Conservation (phyloP, 495 filamentous ascomycete genomes). For the Lentithecium fluviatile region DNA sequence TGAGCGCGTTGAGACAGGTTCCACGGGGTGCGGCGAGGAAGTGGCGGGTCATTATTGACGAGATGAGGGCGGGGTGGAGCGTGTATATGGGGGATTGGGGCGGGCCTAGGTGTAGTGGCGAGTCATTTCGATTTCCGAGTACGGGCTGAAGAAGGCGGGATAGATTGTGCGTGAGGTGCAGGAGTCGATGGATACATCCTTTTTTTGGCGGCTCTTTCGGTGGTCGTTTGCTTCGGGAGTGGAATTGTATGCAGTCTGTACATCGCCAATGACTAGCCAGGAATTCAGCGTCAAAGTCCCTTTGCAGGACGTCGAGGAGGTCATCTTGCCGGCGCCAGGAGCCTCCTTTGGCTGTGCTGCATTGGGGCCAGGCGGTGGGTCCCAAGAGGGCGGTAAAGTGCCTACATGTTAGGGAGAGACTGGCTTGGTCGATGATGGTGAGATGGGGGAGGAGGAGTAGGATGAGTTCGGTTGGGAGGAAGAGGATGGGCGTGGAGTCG, state of each 20-base stretch:
- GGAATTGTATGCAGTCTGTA: constrained; percentile 9
- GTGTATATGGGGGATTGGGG: too few species aligned
- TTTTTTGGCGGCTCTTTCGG: too few species aligned
- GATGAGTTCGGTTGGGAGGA: constrained; percentile 16
- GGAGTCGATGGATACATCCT: too few species aligned
- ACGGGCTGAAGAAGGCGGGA: too few species aligned
- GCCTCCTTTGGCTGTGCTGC: constrained; percentile 5
- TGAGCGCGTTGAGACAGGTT: constrained; percentile 15
- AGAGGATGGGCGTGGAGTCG: constrained; percentile 3
- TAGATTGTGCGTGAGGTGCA: too few species aligned
- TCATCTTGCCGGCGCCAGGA: constrained; percentile 17
- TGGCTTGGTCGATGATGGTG: constrained; percentile 2
- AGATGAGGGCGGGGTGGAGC: constrained; percentile 11
- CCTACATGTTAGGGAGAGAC: constrained; percentile 20
- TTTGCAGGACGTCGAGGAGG: constrained; percentile 17
- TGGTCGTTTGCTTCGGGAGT: constrained; percentile 1
- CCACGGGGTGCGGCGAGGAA: constrained; percentile 2
- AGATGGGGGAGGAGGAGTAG: constrained; percentile 12
- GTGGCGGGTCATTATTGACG: constrained; percentile 22
- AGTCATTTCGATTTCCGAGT: too few species aligned
- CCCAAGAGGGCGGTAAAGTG: constrained; percentile 8
- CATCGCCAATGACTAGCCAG: constrained; percentile 31
- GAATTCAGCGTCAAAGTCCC: constrained; percentile 12
- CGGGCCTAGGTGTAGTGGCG: too few species aligned
- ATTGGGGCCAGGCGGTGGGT: background rate